A percentile compares a stretch with the other conserved stretches of the same genome.
Evolutionary conservation across 352 stramenopile species (phyloP).

Genomic region (Phytopythium sindhum): DNA sequence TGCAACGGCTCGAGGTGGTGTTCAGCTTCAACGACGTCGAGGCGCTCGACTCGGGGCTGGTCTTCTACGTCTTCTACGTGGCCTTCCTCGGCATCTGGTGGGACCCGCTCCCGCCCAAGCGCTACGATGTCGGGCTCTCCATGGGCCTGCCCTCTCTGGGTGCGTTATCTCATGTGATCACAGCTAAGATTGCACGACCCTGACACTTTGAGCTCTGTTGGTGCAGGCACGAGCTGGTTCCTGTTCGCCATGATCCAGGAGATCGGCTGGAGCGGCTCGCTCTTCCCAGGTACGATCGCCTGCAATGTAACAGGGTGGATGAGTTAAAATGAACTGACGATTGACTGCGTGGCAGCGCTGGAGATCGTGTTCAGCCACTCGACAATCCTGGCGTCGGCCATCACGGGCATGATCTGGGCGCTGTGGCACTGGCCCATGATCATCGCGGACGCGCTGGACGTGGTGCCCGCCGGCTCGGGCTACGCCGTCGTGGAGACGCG

Average conservation of each 20-base stretch:
- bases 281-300: conserved; percentile 66
- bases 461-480: conserved; percentile 67
- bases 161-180: conserved; percentile 16
- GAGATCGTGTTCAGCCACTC: conserved; percentile 88
- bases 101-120: conserved; percentile 76
- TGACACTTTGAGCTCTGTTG: conserved; percentile 14
- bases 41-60: conserved; percentile 76
- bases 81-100: conserved; percentile 79
- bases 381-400: conserved; percentile 80
- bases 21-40: conserved; percentile 89
- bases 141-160: conserved; percentile 64
- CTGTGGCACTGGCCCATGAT: conserved; percentile 89
- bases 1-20: conserved; percentile 82
- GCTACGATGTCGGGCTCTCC: conserved; percentile 77
- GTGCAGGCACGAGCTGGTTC: conserved; percentile 82
- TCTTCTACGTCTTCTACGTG: conserved; percentile 89
- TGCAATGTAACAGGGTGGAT: too few species aligned
- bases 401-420: conserved; percentile 81
- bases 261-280: conserved; percentile 83
- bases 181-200: too few species aligned
- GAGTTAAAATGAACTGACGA: not conserved
- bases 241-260: conserved; percentile 78
- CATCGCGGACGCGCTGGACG: conserved; percentile 76
- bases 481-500: conserved; percentile 77
- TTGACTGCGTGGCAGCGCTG: conserved; percentile 34